Evolutionary conservation across 2,329 filamentous ascomycete species (phyloP).

Genomic region (Fusarium sp.): DNA sequence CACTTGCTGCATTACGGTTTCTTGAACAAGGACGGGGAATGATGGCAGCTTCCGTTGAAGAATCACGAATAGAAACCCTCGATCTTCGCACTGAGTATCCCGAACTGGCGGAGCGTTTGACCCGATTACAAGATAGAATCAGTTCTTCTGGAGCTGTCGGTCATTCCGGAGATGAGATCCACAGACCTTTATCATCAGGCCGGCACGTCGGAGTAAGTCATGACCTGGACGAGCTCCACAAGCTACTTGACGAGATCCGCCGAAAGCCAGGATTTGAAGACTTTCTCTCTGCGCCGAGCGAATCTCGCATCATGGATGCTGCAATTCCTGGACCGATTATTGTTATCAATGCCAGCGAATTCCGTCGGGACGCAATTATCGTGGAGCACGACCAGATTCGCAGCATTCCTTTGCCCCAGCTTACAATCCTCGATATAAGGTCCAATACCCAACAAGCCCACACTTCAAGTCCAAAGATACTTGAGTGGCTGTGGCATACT

Average conservation of each 20-base stretch:
- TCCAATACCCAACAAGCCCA: neutral
- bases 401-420: neutral
- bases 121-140: no score
- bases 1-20: neutral
- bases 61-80: neutral
- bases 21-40: neutral
- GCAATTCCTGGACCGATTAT: neutral
- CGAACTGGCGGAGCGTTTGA: neutral
- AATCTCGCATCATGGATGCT: neutral
- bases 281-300: neutral
- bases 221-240: neutral
- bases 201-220: accelerated
- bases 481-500: neutral
- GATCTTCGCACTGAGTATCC: neutral
- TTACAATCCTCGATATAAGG: neutral
- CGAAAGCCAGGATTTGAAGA: neutral
- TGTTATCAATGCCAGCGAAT: neutral
- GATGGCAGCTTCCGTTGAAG: neutral
- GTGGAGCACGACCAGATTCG: neutral
- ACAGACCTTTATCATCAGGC: neutral
- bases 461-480: neutral
- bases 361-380: neutral
- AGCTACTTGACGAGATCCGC: neutral
- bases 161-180: no score
- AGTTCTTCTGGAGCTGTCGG: neutral